Evolutionary conservation across 2,329 filamentous ascomycete species (phyloP).

Genomic region (Reticulascus tulasneorum): DNA sequence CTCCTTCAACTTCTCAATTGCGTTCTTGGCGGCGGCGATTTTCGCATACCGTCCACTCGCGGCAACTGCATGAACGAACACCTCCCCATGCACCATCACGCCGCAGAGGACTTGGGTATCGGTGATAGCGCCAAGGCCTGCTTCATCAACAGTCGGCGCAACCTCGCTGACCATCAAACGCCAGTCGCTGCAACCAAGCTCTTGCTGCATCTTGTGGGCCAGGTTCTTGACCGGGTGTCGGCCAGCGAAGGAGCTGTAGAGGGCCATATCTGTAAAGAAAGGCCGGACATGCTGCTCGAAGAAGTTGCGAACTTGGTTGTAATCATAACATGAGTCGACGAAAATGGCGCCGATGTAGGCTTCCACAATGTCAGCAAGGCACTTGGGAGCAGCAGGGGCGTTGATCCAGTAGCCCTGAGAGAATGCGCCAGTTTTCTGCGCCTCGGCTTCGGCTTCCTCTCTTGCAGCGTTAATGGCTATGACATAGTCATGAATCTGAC

Average conservation of each 20-base stretch:
- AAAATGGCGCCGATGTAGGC: slow-evolving; percentile 87
- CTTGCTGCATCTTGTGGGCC: slow-evolving; percentile 56
- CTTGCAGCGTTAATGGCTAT: slow-evolving; percentile 51
- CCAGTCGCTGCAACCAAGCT: slow-evolving; percentile 62
- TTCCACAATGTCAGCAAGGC: slow-evolving; percentile 82
- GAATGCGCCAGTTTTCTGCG: slow-evolving; percentile 33
- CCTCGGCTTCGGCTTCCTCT: slow-evolving; percentile 27
- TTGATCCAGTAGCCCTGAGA: slow-evolving; percentile 66
- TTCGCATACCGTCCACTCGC: slow-evolving; percentile 72
- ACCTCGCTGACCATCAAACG: slow-evolving; percentile 51
- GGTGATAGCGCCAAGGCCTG: slow-evolving; percentile 32
- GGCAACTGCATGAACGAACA: slow-evolving; percentile 59
- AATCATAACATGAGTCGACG: slow-evolving; percentile 82
- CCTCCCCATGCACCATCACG: slow-evolving; percentile 69
- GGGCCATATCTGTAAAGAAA: slow-evolving; percentile 79
- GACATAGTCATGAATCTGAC: slow-evolving; percentile 51
- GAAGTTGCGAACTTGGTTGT: slow-evolving; percentile 67
- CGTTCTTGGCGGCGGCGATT: slow-evolving; percentile 58
- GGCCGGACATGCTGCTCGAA: slow-evolving; percentile 70
- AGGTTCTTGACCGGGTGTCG: slow-evolving; percentile 80
- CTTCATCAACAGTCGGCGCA: slow-evolving; percentile 35
- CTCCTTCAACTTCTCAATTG: slow-evolving; percentile 42
- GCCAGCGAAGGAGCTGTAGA: slow-evolving; percentile 84
- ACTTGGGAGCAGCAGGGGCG: slow-evolving; percentile 63
- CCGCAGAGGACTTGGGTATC: slow-evolving; percentile 61